Conservation (phyloP, 495 filamentous ascomycete genomes). For the Bryoglossum gracile region DNA sequence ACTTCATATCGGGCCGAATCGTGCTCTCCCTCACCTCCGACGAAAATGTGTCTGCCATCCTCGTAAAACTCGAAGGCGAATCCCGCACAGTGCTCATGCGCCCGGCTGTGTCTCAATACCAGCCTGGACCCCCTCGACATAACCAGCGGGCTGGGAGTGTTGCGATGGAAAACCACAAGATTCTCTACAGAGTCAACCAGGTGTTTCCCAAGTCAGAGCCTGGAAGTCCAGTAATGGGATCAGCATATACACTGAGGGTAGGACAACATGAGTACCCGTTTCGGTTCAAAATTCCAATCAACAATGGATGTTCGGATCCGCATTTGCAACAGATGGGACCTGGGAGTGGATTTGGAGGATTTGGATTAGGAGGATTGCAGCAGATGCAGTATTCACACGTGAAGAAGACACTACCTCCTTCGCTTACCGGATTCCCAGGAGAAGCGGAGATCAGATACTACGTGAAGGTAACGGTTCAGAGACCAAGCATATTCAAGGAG, state of each 20-base stretch:
- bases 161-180: constrained; percentile 47
- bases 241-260: constrained; percentile 61
- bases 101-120: constrained; percentile 18
- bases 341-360: constrained; percentile 18
- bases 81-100: constrained; percentile 52
- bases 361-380: constrained; percentile 33
- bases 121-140: constrained; percentile 23
- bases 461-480: constrained; percentile 81
- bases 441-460: constrained; percentile 89
- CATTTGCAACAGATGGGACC: constrained; percentile 33
- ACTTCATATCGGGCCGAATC: constrained; percentile 61
- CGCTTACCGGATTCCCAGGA: constrained; percentile 70
- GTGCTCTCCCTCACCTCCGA: constrained; percentile 55
- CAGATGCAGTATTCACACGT: constrained; percentile 57
- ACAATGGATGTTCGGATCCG: constrained; percentile 68
- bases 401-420: constrained; percentile 81
- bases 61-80: constrained; percentile 93
- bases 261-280: constrained; percentile 89
- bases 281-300: constrained; percentile 87
- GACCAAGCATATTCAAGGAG: constrained; percentile 76
- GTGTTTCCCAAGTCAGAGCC: constrained; percentile 44
- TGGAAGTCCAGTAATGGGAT: constrained; percentile 42
- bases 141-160: constrained; percentile 10
- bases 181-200: constrained; percentile 68
- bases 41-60: constrained; percentile 65